These are phyloP conservation scores for Aspergillus aculeatus DNA, from an alignment of 2,329 filamentous ascomycete genomes.

Conservation along the genomic window DNA sequence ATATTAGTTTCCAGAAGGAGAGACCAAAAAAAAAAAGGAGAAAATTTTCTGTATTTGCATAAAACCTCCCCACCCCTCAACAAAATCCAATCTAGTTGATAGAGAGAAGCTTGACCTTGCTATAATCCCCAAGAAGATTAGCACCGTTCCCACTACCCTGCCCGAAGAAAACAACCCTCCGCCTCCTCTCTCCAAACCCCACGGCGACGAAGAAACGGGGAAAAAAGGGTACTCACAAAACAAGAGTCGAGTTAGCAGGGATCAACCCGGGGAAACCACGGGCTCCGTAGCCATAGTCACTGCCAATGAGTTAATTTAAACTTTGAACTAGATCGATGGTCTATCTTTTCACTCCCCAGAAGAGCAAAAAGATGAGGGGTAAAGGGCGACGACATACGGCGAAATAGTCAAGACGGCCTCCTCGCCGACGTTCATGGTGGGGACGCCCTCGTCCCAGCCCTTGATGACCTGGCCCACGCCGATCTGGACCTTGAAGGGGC, in stretches of 20 bases:
- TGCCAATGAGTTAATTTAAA: slow-evolving; percentile 12
- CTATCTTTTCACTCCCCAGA: too few relatives aligned
- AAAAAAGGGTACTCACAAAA: slow-evolving; percentile 67
- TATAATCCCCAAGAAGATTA: background rate
- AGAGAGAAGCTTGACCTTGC: slow-evolving; percentile 12
- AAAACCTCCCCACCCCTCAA: background rate
- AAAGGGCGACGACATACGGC: slow-evolving; percentile 52
- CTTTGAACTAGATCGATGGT: background rate
- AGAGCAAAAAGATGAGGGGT: background rate
- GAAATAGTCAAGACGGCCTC: slow-evolving; percentile 81
- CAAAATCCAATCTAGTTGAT: background rate
- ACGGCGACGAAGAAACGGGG: too few relatives aligned
- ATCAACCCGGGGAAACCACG: slow-evolving; percentile 74
- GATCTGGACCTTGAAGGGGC: slow-evolving; percentile 74
- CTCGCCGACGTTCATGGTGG: slow-evolving; percentile 85
- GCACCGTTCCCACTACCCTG: too few relatives aligned
- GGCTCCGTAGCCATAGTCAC: slow-evolving; percentile 43
- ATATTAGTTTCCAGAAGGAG: background rate
- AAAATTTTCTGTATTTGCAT: background rate
- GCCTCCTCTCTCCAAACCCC: too few relatives aligned
- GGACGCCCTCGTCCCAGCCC: slow-evolving; percentile 83
- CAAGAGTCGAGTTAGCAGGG: slow-evolving; percentile 69
- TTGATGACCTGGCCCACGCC: slow-evolving; percentile 78
- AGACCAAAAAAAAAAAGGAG: background rate
- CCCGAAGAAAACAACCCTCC: too few relatives aligned